phyloP scores from a whole-genome alignment of 2,329 filamentous ascomycete genomes.

The Ilyonectria destructans region DNA sequence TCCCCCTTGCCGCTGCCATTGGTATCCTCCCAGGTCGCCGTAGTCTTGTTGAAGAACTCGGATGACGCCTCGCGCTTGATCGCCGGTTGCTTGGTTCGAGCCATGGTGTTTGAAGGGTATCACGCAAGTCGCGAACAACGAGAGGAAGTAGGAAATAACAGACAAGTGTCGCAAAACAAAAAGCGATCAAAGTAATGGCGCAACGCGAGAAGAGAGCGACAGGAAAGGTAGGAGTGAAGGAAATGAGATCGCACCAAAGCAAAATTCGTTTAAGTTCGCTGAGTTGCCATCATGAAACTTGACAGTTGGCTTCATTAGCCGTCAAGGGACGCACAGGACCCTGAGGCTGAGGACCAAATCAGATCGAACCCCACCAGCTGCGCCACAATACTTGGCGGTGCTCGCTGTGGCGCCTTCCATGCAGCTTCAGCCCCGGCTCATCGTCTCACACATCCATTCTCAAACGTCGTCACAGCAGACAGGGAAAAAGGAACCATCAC shows the following conservation, averaged over 20 bases:
- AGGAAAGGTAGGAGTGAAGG: constrained; percentile 26
- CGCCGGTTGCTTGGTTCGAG: constrained; percentile 80
- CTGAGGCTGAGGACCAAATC: constrained; percentile 13
- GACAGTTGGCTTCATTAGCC: constrained; percentile 48
- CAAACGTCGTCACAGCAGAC: background rate
- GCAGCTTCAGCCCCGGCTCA: background rate
- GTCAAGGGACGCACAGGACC: constrained; percentile 4
- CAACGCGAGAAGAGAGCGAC: constrained; percentile 30
- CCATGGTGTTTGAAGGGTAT: constrained; percentile 66
- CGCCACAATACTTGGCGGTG: constrained; percentile 15
- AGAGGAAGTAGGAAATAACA: constrained; percentile 16
- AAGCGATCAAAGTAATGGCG: constrained; percentile 27
- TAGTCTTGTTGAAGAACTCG: constrained; percentile 72
- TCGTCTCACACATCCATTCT: background rate
- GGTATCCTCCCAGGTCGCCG: constrained; percentile 55
- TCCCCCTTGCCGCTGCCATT: constrained; percentile 49
- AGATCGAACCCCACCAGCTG: constrained; percentile 17
- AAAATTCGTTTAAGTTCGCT: constrained; percentile 29
- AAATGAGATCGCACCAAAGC: constrained; percentile 18
- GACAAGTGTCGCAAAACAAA: background rate
- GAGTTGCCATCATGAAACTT: constrained; percentile 49
- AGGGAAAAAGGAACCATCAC: constrained; percentile 2
- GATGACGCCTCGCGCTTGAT: constrained; percentile 78
- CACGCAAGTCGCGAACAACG: constrained; percentile 1
- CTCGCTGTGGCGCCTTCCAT: constrained; percentile 4